Base-by-base conservation (phyloP, 1,284 basidiomycete genomes). In the Irpex sp. region DNA sequence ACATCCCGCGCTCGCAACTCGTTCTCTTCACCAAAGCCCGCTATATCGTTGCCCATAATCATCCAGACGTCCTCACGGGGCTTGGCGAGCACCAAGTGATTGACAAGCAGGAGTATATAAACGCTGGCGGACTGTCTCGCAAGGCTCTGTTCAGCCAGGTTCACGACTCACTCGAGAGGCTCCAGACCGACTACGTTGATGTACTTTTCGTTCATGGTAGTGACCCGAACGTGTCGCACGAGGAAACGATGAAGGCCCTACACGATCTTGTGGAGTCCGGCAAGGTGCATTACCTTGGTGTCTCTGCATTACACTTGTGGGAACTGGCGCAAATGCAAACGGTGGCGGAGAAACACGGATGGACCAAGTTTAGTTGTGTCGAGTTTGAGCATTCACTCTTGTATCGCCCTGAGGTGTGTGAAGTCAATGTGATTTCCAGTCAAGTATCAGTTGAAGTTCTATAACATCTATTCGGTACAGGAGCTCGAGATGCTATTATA, bases 81-180 rank as follows among this genome's bases (percentile, higher is more conserved):
- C 17, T 48, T 5, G 44, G 44, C 44, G 44, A 48, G 44, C 17
- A 48, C 44, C 44, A 13, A 13, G 44, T 48, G 5, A 37, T 59
- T n/a, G 36, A 61, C 21, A 51, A 64, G 11, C 71, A 64, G 2
- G 57, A 64, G 9, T 65, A 69, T 58, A 68, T 74, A 6, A 77
- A 77, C 60, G 73, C 73, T 49, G 64, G 69, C 31, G 76, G 76
- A 6, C 66, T 74, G 13, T 73, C 71, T 19, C 70, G 74, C 31
- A 67, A 72, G 36, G 72, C 71, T 21, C 66, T 92, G 65, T 91
- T 92, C 68, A 85, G 87, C n/a, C 81, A 85, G 1, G 85, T 82
- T 61, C 77, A 81, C 26, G 26, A 26, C 26, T 26, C 26, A 26
- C 26, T 26, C 26, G 26, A 26, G 26, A 26, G 26, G 26, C 26